A percentile compares a stretch with the other conserved stretches of the same genome.
Evolutionary conservation across 2,329 filamentous ascomycete species (phyloP).

Genomic region (Colletotrichum spaethianum): DNA sequence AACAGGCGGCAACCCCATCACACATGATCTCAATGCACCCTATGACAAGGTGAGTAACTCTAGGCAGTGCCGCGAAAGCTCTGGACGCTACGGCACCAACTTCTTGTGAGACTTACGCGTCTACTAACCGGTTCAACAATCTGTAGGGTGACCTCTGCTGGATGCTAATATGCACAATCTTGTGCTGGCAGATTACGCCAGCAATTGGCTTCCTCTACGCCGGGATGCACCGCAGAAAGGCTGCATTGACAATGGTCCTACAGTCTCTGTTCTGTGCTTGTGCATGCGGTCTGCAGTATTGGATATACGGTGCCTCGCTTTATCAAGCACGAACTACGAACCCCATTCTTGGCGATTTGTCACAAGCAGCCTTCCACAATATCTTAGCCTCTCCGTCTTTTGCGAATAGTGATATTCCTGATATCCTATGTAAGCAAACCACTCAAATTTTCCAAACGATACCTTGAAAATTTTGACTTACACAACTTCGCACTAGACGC

Average conservation of each 20-base stretch:
- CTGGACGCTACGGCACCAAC: too few species aligned
- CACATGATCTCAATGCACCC: conserved; percentile 58
- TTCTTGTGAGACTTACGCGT: too few species aligned
- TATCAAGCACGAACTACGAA: conserved; percentile 55
- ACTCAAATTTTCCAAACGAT: too few species aligned
- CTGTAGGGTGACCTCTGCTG: conserved; percentile 58
- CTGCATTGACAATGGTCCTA: conserved; percentile 61
- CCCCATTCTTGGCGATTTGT: conserved; percentile 54
- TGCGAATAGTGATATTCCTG: conserved; percentile 54
- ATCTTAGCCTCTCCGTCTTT: conserved; percentile 54
- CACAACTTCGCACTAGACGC: conserved; percentile 43
- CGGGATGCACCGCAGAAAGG: conserved; percentile 55
- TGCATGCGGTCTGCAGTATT: conserved; percentile 61
- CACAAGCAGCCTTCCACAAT: conserved; percentile 52
- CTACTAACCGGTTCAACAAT: not conserved
- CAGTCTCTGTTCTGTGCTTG: conserved; percentile 63
- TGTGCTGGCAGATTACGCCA: conserved; percentile 57
- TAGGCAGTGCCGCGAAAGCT: too few species aligned
- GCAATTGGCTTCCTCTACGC: conserved; percentile 58
- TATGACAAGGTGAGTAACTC: conserved; percentile 55
- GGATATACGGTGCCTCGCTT: conserved; percentile 62
- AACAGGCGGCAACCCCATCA: conserved; percentile 59
- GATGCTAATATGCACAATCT: conserved; percentile 55
- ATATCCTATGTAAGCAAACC: conserved; percentile 48
- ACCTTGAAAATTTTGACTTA: not conserved